A percentile compares a stretch with the other conserved stretches of the same genome.
Conservation (phyloP, 768 basidiomycete genomes). For the Mycena albidolilacea region DNA sequence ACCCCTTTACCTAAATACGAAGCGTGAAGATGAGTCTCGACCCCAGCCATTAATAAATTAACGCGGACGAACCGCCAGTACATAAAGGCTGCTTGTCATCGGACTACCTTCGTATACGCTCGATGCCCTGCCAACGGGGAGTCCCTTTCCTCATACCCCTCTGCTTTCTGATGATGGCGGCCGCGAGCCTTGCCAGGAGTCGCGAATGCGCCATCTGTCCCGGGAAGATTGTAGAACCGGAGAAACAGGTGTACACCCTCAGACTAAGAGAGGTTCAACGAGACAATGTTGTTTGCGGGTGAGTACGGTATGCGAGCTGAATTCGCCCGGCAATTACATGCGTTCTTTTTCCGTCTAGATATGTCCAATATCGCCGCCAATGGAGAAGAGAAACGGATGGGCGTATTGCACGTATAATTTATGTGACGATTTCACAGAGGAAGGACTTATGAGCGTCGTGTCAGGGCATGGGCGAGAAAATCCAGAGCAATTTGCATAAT, state of each 20-base stretch:
- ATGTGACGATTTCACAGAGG: neutral
- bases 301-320: neutral
- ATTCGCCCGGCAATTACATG: neutral
- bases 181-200: neutral
- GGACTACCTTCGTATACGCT: neutral
- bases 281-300: slow-evolving; percentile 10
- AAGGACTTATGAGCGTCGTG: neutral
- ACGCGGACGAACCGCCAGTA: too few relatives aligned
- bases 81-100: neutral
- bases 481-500: neutral
- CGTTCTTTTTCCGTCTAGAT: neutral
- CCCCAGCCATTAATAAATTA: too few relatives aligned
- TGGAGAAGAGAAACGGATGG: neutral
- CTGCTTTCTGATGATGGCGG: neutral
- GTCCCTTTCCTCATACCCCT: neutral
- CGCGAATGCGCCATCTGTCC: slow-evolving; percentile 11
- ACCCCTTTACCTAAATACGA: too few relatives aligned
- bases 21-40: too few relatives aligned
- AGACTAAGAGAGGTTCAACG: neutral
- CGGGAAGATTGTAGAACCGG: neutral
- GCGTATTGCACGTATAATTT: slow-evolving; percentile 8
- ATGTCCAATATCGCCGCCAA: neutral
- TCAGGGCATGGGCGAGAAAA: neutral
- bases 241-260: neutral
- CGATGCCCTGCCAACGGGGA: neutral